Percentiles rank a stretch among this genome's conserved stretches.
Evolutionary conservation across 164 flowering plant genomes (phyloP).

Genomic region (Vitis riparia): DNA sequence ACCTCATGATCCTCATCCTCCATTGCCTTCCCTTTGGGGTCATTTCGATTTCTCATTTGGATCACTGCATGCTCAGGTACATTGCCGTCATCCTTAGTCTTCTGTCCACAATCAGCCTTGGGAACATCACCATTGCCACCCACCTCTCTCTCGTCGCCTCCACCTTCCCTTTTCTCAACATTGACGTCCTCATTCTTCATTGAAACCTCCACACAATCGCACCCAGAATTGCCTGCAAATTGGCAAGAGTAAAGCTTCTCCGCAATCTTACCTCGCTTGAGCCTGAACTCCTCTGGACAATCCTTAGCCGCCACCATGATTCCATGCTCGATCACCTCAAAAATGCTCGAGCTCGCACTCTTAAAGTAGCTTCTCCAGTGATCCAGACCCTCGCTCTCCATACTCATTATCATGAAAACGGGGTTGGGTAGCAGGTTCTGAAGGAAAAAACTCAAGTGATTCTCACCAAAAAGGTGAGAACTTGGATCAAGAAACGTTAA

Average conservation of each 20-base stretch:
- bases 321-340: conserved; percentile 36
- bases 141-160: neutral
- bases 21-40: neutral
- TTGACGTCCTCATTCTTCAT: neutral
- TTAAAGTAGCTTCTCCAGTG: conserved; percentile 39
- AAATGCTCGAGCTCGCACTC: conserved; percentile 25
- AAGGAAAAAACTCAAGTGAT: no score
- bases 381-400: conserved; percentile 13
- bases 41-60: neutral
- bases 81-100: no score
- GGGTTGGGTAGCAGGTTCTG: no score
- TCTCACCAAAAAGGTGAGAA: no score
- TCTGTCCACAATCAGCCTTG: no score
- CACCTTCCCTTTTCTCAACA: neutral
- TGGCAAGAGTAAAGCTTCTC: conserved; percentile 31
- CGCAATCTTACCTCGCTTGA: conserved; percentile 33
- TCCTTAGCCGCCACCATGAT: conserved; percentile 38
- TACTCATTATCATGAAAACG: neutral
- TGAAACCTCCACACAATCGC: conserved; percentile 25
- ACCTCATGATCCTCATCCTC: neutral
- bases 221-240: conserved; percentile 25
- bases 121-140: neutral
- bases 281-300: conserved; percentile 33
- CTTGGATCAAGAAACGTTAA: no score
- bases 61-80: no score